Evolutionary conservation across 495 filamentous ascomycete genomes (phyloP).

Genomic region (Penicillium egyptiacum): DNA sequence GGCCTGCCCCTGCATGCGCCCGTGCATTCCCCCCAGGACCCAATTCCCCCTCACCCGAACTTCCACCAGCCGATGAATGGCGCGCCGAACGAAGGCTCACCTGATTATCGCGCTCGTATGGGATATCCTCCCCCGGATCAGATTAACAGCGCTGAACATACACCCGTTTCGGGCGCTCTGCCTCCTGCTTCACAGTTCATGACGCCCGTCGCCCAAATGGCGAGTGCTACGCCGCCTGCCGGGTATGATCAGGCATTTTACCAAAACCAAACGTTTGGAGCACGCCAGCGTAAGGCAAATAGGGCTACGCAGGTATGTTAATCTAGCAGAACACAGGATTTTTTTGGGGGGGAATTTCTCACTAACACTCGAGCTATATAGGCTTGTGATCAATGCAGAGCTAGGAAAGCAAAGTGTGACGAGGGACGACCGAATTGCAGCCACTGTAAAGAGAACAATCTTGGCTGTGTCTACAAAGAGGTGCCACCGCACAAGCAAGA

Average conservation of each 20-base stretch:
- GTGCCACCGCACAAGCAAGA: constrained; percentile 60
- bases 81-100: constrained; percentile 34
- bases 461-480: constrained; percentile 59
- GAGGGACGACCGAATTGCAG: constrained; percentile 60
- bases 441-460: constrained; percentile 57
- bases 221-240: constrained; percentile 26
- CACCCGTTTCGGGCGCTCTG: constrained; percentile 26
- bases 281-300: constrained; percentile 44
- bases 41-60: constrained; percentile 26
- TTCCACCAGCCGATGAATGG: constrained; percentile 40
- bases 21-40: constrained; percentile 30
- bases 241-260: constrained; percentile 38
- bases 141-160: constrained; percentile 29
- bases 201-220: constrained; percentile 23
- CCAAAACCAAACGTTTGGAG: constrained; percentile 34
- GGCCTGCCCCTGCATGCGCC: constrained; percentile 38
- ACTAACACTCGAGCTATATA: constrained; percentile 23
- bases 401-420: constrained; percentile 64
- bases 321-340: background rate
- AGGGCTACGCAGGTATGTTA: constrained; percentile 44
- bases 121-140: constrained; percentile 34
- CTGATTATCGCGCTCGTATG: constrained; percentile 43
- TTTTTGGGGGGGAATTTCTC: background rate
- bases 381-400: constrained; percentile 62
- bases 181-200: constrained; percentile 33